Evolutionary conservation across 1,284 basidiomycete genomes (phyloP).

Genomic region (Pseudozyma pruni): DNA sequence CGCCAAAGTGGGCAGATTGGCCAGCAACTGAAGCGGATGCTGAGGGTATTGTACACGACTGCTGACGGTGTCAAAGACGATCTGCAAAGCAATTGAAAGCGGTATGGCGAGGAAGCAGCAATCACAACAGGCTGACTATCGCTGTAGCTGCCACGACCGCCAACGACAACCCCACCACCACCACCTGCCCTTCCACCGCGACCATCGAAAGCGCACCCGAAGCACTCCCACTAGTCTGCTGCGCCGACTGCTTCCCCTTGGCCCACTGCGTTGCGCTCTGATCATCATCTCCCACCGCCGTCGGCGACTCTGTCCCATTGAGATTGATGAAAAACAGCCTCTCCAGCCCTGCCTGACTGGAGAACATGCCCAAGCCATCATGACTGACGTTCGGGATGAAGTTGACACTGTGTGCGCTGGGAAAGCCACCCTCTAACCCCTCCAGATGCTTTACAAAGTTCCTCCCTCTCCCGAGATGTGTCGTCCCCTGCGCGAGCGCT

Average conservation of each 20-base stretch:
- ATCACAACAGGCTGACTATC: too few relatives aligned
- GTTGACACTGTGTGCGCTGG: conserved; percentile 40
- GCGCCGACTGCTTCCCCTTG: background rate
- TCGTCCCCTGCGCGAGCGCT: conserved; percentile 38
- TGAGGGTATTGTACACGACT: too few relatives aligned
- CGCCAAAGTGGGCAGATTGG: too few relatives aligned
- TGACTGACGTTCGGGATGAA: conserved; percentile 40
- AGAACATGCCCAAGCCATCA: conserved; percentile 49
- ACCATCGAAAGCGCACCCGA: background rate
- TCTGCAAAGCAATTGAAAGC: too few relatives aligned
- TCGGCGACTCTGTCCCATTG: conserved; percentile 43
- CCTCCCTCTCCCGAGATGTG: conserved; percentile 43
- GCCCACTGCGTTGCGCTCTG: conserved; percentile 16
- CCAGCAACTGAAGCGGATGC: too few relatives aligned
- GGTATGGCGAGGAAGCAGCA: too few relatives aligned
- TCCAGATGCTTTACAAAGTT: conserved; percentile 44
- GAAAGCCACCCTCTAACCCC: conserved; percentile 32
- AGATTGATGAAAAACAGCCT: conserved; percentile 52
- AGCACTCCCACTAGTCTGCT: background rate
- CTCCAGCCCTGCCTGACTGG: conserved; percentile 39
- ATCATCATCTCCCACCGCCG: conserved; percentile 48
- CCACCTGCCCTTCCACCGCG: background rate
- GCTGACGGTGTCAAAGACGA: too few relatives aligned
- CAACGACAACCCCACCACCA: background rate
- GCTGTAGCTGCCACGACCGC: background rate